Evolutionary conservation across 108 stramenopile species (phyloP), one percentile per base, ranked within the genome.

Genomic region (Nitzschia sp.): DNA sequence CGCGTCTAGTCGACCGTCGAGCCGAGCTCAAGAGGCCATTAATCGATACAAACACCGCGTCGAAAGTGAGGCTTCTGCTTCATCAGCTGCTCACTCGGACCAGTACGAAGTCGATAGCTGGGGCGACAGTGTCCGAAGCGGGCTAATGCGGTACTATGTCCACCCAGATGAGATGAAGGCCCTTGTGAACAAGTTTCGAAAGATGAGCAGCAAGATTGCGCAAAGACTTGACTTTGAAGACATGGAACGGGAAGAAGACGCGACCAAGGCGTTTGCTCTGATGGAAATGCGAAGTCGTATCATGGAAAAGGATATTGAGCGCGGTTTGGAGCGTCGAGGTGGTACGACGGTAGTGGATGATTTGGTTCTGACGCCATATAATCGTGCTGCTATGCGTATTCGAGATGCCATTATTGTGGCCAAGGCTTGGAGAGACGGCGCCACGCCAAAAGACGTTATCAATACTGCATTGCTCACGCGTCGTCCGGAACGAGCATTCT

Each of bases 351-450:
- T 78, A 1, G 90, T 91, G 9, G 93, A 94, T 66, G 93, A 94
- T 64, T 76, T 90, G 48, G 89, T 91, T 25, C 38, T 83, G 68
- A 94, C 93, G 19, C 75, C 87, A 17, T 90, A 81, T 59, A 72
- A 85, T 68, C 84, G 82, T 48, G 79, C 83, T 23, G 72, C 83
- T 29, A 65, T 78, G n/a, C 85, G 93, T n/a, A 83, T 91, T 38
- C 85, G 93, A 21, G 93, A 94, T 75, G 89, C 90, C 33, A 82
- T 89, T 18, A 87, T 94, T 66, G 93, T 94, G 2, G 86, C 85
- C 82, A 94, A 94, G 72, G 93, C 93, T 3, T 94, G 93, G 93
- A 70, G 93, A 46, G 93, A 94, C 68, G 93, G 93, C 3, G 88
- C 88, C 3, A 88, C 77, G 25, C 93, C 93, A 0, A 77, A 82